phyloP scores from a whole-genome alignment of 78 protist genomes.

The Dictyostelium capitatum region DNA sequence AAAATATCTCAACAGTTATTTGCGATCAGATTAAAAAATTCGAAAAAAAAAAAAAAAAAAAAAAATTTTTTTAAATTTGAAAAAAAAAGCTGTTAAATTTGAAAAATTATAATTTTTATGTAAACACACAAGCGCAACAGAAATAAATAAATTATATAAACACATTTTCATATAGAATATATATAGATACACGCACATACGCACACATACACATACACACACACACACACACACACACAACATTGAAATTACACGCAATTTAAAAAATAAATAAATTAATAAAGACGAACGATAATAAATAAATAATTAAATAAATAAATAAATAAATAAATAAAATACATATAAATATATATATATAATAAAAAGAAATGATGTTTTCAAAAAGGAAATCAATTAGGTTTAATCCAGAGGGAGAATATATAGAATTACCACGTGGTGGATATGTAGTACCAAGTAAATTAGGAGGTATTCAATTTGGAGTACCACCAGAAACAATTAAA shows the following conservation, averaged over 20 bases:
- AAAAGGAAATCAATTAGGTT: constrained; percentile 61
- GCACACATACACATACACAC: background rate
- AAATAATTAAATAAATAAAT: background rate
- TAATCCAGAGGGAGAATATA: constrained; percentile 31
- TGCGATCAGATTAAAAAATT: too few species aligned
- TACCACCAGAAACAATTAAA: constrained; percentile 92
- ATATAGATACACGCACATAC: too few species aligned
- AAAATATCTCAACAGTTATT: too few species aligned
- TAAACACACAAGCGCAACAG: background rate
- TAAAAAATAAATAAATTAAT: background rate
- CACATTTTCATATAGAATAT: background rate
- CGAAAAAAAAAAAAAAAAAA: background rate
- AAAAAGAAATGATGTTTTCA: constrained; percentile 22
- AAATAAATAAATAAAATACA: background rate
- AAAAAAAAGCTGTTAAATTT: background rate
- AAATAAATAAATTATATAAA: background rate
- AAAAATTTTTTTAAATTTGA: background rate
- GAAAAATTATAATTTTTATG: background rate
- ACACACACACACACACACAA: background rate
- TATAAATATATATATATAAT: background rate
- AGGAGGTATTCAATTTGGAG: constrained; percentile 87
- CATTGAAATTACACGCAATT: background rate
- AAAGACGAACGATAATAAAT: background rate
- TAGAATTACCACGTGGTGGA: constrained; percentile 77
- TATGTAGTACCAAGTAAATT: constrained; percentile 37